A percentile compares a stretch with the other conserved stretches of the same genome.
phyloP scores from a whole-genome alignment of 768 basidiomycete genomes.

The Artomyces pyxidatus region DNA sequence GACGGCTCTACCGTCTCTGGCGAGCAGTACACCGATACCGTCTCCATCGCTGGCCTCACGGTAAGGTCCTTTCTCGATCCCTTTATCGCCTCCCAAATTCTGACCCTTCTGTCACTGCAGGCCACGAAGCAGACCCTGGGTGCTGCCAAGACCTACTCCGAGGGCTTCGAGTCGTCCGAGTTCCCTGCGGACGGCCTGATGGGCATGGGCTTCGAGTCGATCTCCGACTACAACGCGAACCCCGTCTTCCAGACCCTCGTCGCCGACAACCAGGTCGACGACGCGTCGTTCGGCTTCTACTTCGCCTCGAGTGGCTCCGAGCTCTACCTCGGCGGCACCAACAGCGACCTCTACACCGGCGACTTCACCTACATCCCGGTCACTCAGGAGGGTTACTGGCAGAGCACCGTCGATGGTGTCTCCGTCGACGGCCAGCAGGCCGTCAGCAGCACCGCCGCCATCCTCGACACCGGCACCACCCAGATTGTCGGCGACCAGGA shows the following conservation, averaged over 20 bases:
- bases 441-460: constrained; percentile 6
- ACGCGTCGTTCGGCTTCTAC: neutral
- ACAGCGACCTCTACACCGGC: constrained; percentile 4
- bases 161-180: neutral
- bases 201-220: neutral
- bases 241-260: constrained; percentile 1
- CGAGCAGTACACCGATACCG: neutral
- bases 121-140: neutral
- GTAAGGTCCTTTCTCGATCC: neutral
- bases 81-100: neutral
- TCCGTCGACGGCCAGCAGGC: constrained; percentile 15
- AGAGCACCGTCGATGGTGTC: constrained; percentile 19
- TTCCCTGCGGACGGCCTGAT: neutral
- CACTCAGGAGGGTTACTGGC: constrained; percentile 11
- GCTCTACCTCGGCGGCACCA: constrained; percentile 13
- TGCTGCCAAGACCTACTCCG: neutral
- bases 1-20: neutral
- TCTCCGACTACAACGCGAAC: neutral
- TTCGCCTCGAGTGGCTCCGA: neutral
- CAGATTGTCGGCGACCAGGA: constrained; percentile 18
- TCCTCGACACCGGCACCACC: constrained; percentile 27
- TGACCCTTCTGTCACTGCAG: neutral
- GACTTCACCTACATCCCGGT: constrained; percentile 8
- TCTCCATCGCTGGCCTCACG: neutral
- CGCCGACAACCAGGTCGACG: neutral